Conservation (phyloP, 2,329 filamentous ascomycete species). For the Fusarium subglutinans region DNA sequence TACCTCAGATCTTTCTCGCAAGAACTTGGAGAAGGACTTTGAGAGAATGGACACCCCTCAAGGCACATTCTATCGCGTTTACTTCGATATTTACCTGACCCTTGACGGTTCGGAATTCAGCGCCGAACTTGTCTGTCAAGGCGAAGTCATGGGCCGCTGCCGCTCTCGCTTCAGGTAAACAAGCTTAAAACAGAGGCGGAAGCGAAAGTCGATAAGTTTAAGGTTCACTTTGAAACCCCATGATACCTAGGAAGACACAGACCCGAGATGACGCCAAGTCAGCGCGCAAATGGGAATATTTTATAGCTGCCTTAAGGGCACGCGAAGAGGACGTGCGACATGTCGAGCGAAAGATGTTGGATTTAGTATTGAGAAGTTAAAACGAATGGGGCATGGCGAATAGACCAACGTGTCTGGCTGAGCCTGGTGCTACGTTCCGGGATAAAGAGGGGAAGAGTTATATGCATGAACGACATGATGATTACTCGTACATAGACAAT, state of each 20-base stretch:
- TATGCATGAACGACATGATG: constrained; percentile 36
- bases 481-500: constrained; percentile 36
- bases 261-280: constrained; percentile 5
- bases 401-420: constrained; percentile 24
- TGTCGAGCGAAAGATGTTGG: constrained; percentile 37
- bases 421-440: constrained; percentile 28
- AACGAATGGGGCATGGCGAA: constrained; percentile 22
- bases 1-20: constrained; percentile 94
- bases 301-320: constrained; percentile 16
- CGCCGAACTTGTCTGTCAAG: constrained; percentile 97
- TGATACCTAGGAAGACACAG: constrained; percentile 42
- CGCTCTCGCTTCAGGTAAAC: constrained; percentile 81
- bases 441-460: constrained; percentile 28
- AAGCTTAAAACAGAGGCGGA: constrained; percentile 6
- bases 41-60: constrained; percentile 99
- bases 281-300: constrained; percentile 16
- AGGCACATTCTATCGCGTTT: constrained; percentile 90
- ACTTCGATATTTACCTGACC: constrained; percentile 86
- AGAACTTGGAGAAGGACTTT: constrained; percentile 99
- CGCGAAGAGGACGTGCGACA: constrained; percentile 15
- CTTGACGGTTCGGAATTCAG: constrained; percentile 98
- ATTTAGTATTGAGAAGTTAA: constrained; percentile 34
- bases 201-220: constrained; percentile 37
- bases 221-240: constrained; percentile 40
- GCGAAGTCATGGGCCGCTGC: constrained; percentile 98